Base-by-base conservation (phyloP, 2,329 filamentous ascomycete species). In the Neurospora sp. region DNA sequence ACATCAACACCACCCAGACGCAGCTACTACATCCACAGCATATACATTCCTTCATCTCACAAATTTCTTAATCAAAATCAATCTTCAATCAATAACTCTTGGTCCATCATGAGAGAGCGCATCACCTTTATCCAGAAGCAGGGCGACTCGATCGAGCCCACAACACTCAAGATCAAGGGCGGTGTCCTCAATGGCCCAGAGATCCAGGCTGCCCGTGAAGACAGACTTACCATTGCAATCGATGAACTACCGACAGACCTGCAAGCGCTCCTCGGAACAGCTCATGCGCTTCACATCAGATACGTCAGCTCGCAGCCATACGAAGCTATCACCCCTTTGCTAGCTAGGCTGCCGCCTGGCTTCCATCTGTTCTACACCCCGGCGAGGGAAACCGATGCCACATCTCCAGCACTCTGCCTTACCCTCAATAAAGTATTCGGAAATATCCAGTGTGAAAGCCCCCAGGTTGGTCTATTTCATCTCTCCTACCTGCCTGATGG, bases 321-420 rank as follows among this genome's bases (percentile, higher is more conserved):
- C 77, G 81, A 86, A 46, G 82, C 86, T 1, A 82, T 90, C 66
- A 84, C 89, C 46, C 94, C 94, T 1, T 90, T 96, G 76, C 83
- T 87, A 62, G 93, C 93, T 68, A 87, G 91, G 71, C 80, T 93
- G 15, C 89, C 93, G 1, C 90, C 94, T 0, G 95, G 95, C 2
- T 82, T 98, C 28, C 93, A 97, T 82, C 83, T 93, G 36, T 91
- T 91, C 75, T 93, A 90, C 77, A 91, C 90, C 0, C 91, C 91
- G 0, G 78, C 79, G 6, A 77, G 80, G 39, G 77, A 79, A 36
- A 77, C 75, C 9, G 73, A 73, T 66, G 74, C 73, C 38, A 73
- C 77, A 23, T 75, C 74, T 75, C 78, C 73, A 70, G 76, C 72
- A 38, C 71, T 81, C 4, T 82, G 81, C 72, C 39, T 72, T 39